Evolutionary conservation across 768 basidiomycete genomes (phyloP), one percentile per base, ranked within the genome.

Genomic region (Ramaria rubella): DNA sequence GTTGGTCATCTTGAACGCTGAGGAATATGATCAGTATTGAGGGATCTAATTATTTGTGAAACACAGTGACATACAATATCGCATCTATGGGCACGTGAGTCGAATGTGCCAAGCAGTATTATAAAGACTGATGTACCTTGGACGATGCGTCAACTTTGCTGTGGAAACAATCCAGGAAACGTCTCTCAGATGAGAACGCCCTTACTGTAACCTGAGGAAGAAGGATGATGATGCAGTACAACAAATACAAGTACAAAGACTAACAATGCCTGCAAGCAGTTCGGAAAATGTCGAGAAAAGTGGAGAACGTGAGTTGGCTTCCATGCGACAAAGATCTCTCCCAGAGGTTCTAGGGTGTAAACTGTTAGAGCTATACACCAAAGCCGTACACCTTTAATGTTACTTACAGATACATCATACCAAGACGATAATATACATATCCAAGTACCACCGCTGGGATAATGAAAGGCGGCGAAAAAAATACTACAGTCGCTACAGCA

Each of bases 301-400:
- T 0, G 91, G 88, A 0, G 87, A 89, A 14, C 90, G 77, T 1
- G 86, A 81, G 63, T 90, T 94, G 1, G 90, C 90, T 67, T 95
- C 94, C 84, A 96, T 90, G 19, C 94, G 79, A 57, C 91, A 80
- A 19, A 95, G 72, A 64, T 94, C 91, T 44, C 92, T 80, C 0
- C 90, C 88, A 1, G 88, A 88, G 62, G 83, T 83, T 29, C 72
- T 59, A 61, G 69, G 64, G 1, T 48, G 57, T 27, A 30, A 55
- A 17, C 5, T 29, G 29, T n/a, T 17, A 45, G 42, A 7, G 27
- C 19, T n/a, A n/a, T 21, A n/a, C 23, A 51, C 8, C 5, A 17
- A n/a, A 21, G n/a, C n/a, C 31, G 33, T 11, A 8, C 14, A n/a
- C 15, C 44, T 6, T 15, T 27, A 4, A 23, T 11, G 14, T 6